Base-by-base conservation (phyloP, 805 yeast genomes). In the Suhomyces sp. region DNA sequence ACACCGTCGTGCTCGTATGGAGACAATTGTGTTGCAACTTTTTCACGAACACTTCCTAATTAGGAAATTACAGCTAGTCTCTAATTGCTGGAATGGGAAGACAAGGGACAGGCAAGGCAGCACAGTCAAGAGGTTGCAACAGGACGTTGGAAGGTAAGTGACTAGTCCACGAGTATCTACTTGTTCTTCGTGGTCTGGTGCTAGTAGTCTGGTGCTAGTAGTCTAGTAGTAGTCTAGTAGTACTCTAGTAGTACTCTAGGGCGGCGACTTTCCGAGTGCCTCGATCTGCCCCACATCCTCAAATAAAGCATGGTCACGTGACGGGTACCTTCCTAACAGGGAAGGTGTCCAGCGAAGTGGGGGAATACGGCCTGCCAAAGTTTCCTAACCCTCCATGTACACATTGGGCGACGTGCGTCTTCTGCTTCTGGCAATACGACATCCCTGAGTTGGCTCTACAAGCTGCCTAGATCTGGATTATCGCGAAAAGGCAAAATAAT, bases 31-130 rank as follows among this genome's bases (percentile, higher is more conserved):
- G 42, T 17, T 19, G 13, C 23, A n/a, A 17, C 23, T 17, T 38
- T 38, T 42, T 42, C 27, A 26, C 26, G 7, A 26, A 40, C n/a
- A 48, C 38, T 48, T 27, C 51, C 51, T 48, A 48, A 42, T 48
- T 41, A 48, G 51, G 51, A 48, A 48, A 42, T 48, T 27, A 10
- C 22, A 31, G 23, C 13, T 42, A 6, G 15, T 13, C 42, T 23
- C 38, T 10, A 48, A 48, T 42, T 41, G 46, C 46, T 48, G 41
- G 40, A 41, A 17, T 3, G 22, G 51, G 46, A 41, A 48, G 46
- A 41, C 33, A 23, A 42, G 10, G 4, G 12, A 27, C 29, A 27
- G 10, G 8, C 29, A 27, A 9, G 27, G 7, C 27, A 8, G 7
- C 27, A 24, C 6, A 24, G 7, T 6, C 8, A 6, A 5, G 27